Evolutionary conservation across 139 green algal species (phyloP), one percentile per base, ranked within the genome.

Genomic region (Chlamydomonas schloesseri): DNA sequence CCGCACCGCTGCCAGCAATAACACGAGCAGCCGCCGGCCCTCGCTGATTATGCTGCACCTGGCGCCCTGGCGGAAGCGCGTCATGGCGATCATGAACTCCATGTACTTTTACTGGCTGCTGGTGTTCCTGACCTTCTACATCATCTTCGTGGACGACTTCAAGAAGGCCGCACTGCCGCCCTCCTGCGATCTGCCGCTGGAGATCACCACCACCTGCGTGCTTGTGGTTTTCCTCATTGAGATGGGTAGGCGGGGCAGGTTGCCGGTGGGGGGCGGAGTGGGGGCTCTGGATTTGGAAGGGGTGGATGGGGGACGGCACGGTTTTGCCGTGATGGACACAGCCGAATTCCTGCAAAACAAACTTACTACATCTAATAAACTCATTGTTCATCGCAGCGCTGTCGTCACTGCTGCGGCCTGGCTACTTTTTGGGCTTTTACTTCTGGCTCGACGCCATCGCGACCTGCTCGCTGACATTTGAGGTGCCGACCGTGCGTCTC

Each of bases 361-460:
- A n/a, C n/a, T n/a, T n/a, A n/a, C n/a, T n/a, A n/a, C n/a, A n/a
- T n/a, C n/a, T n/a, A n/a, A n/a, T n/a, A n/a, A n/a, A n/a, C n/a
- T n/a, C n/a, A n/a, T n/a, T n/a, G n/a, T n/a, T n/a, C n/a, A n/a
- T n/a, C n/a, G 67, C 88, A 93, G 89, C 88, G 20, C 50, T 92
- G 57, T 90, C 85, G 1, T 95, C 86, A 28, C 24, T 96, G 2
- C 81, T 92, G 2, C 91, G 92, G 34, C 91, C 91, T 0, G 86
- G 83, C 42, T 99, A 98, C 92, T 96, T 97, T 68, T 42, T 96
- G 29, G 91, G 93, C 37, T 97, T 99, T 76, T 99, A 98, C 89
- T 99, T 98, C 80, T 98, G 91, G 92, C 92, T 99, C 18, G 97
- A 99, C 88, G 65, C 94, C 18, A 87, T 98, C 0, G 95, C 94